Conservation (phyloP, 2,329 filamentous ascomycete genomes). For the Aphanocladium album region DNA sequence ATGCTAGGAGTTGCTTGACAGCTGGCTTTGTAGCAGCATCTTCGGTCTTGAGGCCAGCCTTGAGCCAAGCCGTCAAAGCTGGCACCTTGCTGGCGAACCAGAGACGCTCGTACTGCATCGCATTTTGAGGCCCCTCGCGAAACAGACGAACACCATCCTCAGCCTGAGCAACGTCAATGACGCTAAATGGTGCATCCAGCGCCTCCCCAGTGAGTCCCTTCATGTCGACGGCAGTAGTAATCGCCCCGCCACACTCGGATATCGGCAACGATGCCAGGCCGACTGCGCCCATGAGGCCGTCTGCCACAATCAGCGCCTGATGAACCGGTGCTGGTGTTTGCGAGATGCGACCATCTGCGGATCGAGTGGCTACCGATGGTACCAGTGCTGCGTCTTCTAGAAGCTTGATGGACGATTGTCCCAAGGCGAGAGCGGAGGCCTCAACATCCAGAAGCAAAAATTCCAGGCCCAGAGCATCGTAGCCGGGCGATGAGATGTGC, state of each 20-base stretch:
- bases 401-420: slow-evolving; percentile 34
- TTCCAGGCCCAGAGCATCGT: slow-evolving; percentile 60
- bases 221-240: slow-evolving; percentile 55
- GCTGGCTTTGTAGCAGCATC: slow-evolving; percentile 56
- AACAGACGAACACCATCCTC: slow-evolving; percentile 60
- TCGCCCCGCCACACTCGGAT: slow-evolving; percentile 34
- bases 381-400: slow-evolving; percentile 67
- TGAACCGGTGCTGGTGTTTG: slow-evolving; percentile 79
- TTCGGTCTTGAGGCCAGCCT: slow-evolving; percentile 35
- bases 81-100: slow-evolving; percentile 72
- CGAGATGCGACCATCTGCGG: slow-evolving; percentile 58
- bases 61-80: slow-evolving; percentile 61
- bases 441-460: slow-evolving; percentile 52
- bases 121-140: slow-evolving; percentile 64
- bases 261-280: slow-evolving; percentile 42
- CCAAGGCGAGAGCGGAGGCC: slow-evolving; percentile 29
- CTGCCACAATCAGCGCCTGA: slow-evolving; percentile 67
- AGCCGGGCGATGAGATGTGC: slow-evolving; percentile 55
- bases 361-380: slow-evolving; percentile 66
- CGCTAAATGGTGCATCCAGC: slow-evolving; percentile 40
- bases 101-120: slow-evolving; percentile 64
- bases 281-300: slow-evolving; percentile 65
- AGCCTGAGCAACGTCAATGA: slow-evolving; percentile 61
- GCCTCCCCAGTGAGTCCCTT: slow-evolving; percentile 36
- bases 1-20: slow-evolving; percentile 61